Evolutionary conservation across 306 rosid genomes (phyloP).

Genomic region (Cucurbita maxima): DNA sequence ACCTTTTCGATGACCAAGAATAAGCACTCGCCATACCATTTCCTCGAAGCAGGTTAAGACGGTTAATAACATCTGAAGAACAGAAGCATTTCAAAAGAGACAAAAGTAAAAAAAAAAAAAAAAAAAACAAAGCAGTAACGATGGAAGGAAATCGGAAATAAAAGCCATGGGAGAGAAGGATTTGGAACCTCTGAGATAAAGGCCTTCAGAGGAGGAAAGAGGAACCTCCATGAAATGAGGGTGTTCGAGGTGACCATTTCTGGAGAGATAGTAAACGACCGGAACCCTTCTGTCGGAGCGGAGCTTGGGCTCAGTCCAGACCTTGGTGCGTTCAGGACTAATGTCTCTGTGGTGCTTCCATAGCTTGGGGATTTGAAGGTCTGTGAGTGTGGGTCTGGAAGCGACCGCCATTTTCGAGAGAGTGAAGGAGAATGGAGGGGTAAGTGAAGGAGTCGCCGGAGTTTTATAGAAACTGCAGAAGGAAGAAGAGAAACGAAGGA

Average conservation of each 20-base stretch:
- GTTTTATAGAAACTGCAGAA: background rate
- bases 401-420: slow-evolving; percentile 39
- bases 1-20: slow-evolving; percentile 97
- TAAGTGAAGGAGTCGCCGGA: background rate
- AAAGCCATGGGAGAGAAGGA: background rate
- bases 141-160: background rate
- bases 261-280: slow-evolving; percentile 76
- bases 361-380: slow-evolving; percentile 50
- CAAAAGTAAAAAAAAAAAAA: background rate
- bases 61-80: slow-evolving; percentile 52
- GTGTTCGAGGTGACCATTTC: slow-evolving; percentile 86
- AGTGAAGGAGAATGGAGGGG: background rate
- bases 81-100: background rate
- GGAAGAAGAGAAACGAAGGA: background rate
- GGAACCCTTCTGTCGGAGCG: slow-evolving; percentile 33
- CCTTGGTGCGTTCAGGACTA: slow-evolving; percentile 64
- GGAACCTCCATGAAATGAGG: slow-evolving; percentile 97
- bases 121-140: too few species aligned
- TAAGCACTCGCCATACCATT: slow-evolving; percentile 63
- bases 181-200: slow-evolving; percentile 57
- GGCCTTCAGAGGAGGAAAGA: slow-evolving; percentile 78
- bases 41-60: slow-evolving; percentile 71
- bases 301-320: slow-evolving; percentile 65
- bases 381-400: slow-evolving; percentile 28
- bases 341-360: slow-evolving; percentile 46